Base-by-base conservation (phyloP, 2,329 filamentous ascomycete genomes). In the Phialocephala subalpina region DNA sequence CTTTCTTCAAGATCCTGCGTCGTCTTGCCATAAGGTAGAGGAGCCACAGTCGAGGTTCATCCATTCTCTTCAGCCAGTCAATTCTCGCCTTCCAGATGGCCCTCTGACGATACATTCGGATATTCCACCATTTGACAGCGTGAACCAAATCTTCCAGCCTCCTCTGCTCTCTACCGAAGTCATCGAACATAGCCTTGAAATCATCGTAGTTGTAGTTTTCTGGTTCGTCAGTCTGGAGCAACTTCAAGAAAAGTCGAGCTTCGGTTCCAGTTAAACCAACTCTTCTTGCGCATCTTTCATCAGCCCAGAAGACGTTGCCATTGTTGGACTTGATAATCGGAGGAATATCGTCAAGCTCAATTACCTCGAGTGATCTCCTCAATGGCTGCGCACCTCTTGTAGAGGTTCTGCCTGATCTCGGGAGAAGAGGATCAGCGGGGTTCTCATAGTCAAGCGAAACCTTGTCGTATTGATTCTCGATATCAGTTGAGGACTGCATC, bases 261-360 rank as follows among this genome's bases (percentile, higher is more conserved):
- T 73, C 72, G 12, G 68, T 67, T 1, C 64, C 65, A 2, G 70
- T 70, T 36, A 73, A 67, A 3, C 71, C 71, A 1, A 73, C 67
- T 20, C 71, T 67, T 27, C 71, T 65, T 3, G 66, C 68, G 40
- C 72, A 72, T 63, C 66, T 63, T 38, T 72, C 69, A 45, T 72
- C 72, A 0, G 70, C 72, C 72, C 69, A 72, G 60, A 73, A 72
- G 36, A 72, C 65, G 35, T 73, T 72, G 3, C 72, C 72, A 35
- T 73, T 70, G 2, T 62, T 45, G 12, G 67, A 71, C 38, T 73
- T 72, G 20, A 72, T 72, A 27, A 73, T 71, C 7, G 70, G 68
- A 2, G 70, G 72, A 16, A 72, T 70, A 25, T 69, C 70, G 61
- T 73, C 71, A 18, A 70, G 60, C 40, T 68, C 49, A 25, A 71